These are phyloP conservation scores for Phytopythium oedochilum DNA, from an alignment of 352 stramenopile genomes.

Conservation along the genomic window DNA sequence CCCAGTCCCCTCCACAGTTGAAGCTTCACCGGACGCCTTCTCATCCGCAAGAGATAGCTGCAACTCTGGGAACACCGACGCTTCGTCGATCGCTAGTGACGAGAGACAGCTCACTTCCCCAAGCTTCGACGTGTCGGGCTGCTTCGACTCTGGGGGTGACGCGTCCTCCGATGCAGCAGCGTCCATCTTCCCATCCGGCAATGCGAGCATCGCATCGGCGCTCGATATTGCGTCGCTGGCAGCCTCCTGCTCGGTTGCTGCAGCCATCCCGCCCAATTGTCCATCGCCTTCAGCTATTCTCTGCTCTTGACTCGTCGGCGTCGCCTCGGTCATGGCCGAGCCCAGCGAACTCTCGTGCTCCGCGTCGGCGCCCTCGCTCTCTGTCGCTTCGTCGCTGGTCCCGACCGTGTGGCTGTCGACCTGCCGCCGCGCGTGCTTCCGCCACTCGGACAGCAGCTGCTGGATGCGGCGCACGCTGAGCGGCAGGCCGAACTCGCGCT, in stretches of 20 bases:
- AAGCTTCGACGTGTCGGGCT: neutral
- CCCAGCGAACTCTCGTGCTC: neutral
- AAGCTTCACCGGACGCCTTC: neutral
- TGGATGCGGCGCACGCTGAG: conserved; percentile 51
- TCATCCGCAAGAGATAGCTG: conserved; percentile 1
- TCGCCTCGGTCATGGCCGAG: too few relatives aligned
- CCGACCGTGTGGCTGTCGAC: conserved; percentile 11
- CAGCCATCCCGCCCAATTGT: neutral
- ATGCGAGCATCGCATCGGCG: conserved; percentile 4
- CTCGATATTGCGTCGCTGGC: neutral
- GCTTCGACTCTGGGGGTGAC: neutral
- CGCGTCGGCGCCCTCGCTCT: neutral
- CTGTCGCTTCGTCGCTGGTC: neutral
- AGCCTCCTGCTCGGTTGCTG: neutral
- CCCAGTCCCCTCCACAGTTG: neutral
- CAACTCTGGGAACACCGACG: neutral
- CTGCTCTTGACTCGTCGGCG: neutral
- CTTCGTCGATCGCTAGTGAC: conserved; percentile 1
- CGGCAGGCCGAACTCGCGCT: conserved; percentile 38
- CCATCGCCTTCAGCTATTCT: neutral
- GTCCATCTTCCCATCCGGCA: neutral
- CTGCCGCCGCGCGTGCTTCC: conserved; percentile 24
- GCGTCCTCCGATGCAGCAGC: neutral
- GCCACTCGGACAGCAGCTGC: conserved; percentile 51
- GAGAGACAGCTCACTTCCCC: neutral